Evolutionary conservation across 352 stramenopile genomes (phyloP).

Genomic region (Globisporangium megalacanthum): DNA sequence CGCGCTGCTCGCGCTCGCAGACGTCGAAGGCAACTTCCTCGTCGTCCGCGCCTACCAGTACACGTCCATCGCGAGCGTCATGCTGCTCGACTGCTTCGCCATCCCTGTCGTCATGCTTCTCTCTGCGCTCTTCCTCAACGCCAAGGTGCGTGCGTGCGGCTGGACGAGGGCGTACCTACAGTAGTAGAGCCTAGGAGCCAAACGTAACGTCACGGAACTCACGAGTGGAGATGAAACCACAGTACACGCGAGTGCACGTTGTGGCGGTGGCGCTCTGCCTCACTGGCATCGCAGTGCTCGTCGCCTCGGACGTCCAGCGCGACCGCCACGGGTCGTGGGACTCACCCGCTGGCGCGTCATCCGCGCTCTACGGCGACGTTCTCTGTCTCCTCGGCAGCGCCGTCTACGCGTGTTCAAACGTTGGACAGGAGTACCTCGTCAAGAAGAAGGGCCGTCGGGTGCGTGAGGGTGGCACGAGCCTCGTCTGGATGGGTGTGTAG

Average conservation of each 20-base stretch:
- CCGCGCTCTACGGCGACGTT: constrained; percentile 83
- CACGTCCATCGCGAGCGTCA: constrained; percentile 94
- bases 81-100: constrained; percentile 95
- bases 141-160: constrained; percentile 26
- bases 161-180: not conserved
- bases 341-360: not conserved
- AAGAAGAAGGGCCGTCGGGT: constrained; percentile 76
- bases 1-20: constrained; percentile 86
- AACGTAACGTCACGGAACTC: not conserved
- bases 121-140: constrained; percentile 81
- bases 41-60: constrained; percentile 95
- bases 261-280: constrained; percentile 81
- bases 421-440: constrained; percentile 81
- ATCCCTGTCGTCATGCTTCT: constrained; percentile 95
- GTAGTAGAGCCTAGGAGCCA: not conserved
- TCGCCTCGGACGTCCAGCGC: constrained; percentile 81
- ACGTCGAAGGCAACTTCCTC: constrained; percentile 95
- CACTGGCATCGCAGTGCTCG: constrained; percentile 71
- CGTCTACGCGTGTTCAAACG: constrained; percentile 93
- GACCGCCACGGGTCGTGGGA: constrained; percentile 15
- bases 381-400: constrained; percentile 88
- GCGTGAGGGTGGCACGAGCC: constrained; percentile 7
- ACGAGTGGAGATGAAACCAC: constrained; percentile 5
- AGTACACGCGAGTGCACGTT: constrained; percentile 73
- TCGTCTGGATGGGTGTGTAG: not conserved